A percentile compares a stretch with the other conserved stretches of the same genome.
These are phyloP conservation scores for Aeminium ludgeri DNA, from an alignment of 495 filamentous ascomycete species.

Conservation along the genomic window DNA sequence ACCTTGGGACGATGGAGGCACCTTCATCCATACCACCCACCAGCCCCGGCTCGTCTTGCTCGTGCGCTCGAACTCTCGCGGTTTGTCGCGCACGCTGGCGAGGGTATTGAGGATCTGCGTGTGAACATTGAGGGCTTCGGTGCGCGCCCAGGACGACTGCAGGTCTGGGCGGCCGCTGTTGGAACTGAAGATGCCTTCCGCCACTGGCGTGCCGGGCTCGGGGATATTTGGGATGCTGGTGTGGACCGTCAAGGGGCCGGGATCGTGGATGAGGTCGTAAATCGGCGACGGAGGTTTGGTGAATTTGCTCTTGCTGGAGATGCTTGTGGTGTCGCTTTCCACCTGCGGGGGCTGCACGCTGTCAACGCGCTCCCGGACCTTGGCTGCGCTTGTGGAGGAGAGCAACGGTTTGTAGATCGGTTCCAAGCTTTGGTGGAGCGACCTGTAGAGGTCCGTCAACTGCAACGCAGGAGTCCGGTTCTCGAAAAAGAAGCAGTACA, in stretches of 20 bases:
- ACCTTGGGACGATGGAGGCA: constrained; percentile 30
- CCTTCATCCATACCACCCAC: constrained; percentile 84
- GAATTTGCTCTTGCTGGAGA: constrained; percentile 29
- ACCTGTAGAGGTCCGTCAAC: constrained; percentile 55
- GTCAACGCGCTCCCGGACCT: constrained; percentile 33
- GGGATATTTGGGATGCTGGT: constrained; percentile 87
- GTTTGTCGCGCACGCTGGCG: constrained; percentile 38
- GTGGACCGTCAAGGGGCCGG: constrained; percentile 54
- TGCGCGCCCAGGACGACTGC: constrained; percentile 44
- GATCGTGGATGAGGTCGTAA: constrained; percentile 78
- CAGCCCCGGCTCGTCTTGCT: constrained; percentile 82
- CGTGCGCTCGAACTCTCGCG: constrained; percentile 60
- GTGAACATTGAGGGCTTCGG: constrained; percentile 84
- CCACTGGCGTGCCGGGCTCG: constrained; percentile 29
- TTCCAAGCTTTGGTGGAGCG: constrained; percentile 63
- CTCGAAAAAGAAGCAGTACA: constrained; percentile 79
- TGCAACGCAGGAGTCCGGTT: constrained; percentile 47
- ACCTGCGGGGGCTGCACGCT: constrained; percentile 1
- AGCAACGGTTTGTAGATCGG: constrained; percentile 59
- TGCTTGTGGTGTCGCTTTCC: constrained; percentile 30
- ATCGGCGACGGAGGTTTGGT: constrained; percentile 37
- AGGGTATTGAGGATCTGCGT: constrained; percentile 67
- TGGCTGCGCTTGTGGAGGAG: constrained; percentile 43
- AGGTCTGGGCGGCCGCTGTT: not conserved
- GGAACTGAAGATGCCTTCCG: constrained; percentile 15